Evolutionary conservation across 805 yeast genomes (phyloP).

Genomic region (Cyberlindnera meyerae): DNA sequence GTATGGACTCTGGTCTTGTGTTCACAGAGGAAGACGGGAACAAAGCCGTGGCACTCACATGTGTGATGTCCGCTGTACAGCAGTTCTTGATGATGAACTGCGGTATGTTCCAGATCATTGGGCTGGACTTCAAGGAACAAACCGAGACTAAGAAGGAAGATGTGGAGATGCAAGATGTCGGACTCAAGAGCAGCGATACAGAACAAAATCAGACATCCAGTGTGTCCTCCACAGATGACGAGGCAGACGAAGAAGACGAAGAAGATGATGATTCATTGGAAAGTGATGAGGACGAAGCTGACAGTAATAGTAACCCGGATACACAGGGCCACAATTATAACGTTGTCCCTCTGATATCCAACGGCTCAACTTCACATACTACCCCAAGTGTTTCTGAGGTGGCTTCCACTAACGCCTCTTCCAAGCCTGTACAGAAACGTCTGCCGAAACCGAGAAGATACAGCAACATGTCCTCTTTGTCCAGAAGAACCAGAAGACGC

Average conservation of each 20-base stretch:
- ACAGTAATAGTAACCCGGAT: background rate
- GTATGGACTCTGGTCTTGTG: slow-evolving; percentile 36
- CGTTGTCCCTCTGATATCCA: slow-evolving; percentile 3
- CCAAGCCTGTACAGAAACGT: background rate
- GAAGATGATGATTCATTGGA: slow-evolving; percentile 3
- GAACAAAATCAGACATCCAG: too few species aligned
- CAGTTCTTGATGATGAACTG: slow-evolving; percentile 65
- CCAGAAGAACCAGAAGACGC: slow-evolving; percentile 3
- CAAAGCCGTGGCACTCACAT: slow-evolving; percentile 46
- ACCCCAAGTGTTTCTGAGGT: too few species aligned
- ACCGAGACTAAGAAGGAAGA: slow-evolving; percentile 4
- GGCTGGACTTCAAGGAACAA: slow-evolving; percentile 53
- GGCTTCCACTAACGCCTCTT: too few species aligned
- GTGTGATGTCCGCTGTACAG: slow-evolving; percentile 43
- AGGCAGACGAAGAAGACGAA: background rate
- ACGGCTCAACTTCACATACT: too few species aligned
- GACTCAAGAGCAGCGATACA: too few species aligned
- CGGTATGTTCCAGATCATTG: slow-evolving; percentile 68
- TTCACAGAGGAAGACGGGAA: slow-evolving; percentile 37
- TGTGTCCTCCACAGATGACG: background rate
- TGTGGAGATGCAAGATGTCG: slow-evolving; percentile 19
- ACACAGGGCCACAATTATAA: background rate
- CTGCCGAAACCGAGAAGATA: background rate
- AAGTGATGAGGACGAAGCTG: slow-evolving; percentile 1
- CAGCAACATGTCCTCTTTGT: background rate